Evolutionary conservation across 352 stramenopile genomes (phyloP).

Genomic region (Phytophthora capsici): DNA sequence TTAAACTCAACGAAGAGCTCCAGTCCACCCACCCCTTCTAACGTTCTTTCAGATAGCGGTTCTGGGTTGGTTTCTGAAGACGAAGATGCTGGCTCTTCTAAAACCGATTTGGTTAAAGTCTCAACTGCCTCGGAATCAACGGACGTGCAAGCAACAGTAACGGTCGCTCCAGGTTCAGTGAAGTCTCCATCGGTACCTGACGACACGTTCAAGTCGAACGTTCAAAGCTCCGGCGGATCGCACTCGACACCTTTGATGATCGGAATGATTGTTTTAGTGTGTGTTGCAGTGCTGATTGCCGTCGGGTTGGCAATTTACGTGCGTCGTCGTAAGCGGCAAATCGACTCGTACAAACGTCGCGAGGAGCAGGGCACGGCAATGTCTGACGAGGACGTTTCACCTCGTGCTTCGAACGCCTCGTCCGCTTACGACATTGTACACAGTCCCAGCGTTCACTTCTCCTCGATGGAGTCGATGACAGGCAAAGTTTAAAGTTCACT

Average conservation of each 20-base stretch:
- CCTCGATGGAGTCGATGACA: conserved; percentile 5
- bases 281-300: conserved; percentile 8
- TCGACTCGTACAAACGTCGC: conserved; percentile 20
- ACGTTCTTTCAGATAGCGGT: not conserved
- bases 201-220: conserved; percentile 8
- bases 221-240: conserved; percentile 16
- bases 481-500: conserved; percentile 11
- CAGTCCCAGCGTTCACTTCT: conserved; percentile 20
- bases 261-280: conserved; percentile 20
- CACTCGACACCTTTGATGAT: conserved; percentile 19
- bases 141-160: conserved; percentile 7
- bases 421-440: conserved; percentile 11
- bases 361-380: conserved; percentile 20
- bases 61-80: not conserved
- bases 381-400: conserved; percentile 13
- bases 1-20: not conserved
- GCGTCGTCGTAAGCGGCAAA: conserved; percentile 20
- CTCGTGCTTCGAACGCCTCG: conserved; percentile 7
- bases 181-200: not conserved
- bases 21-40: not conserved
- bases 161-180: not conserved
- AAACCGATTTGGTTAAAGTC: not conserved
- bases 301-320: conserved; percentile 28
- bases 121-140: not conserved
- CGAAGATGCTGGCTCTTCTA: not conserved